Percentiles rank a stretch among this genome's conserved stretches.
Evolutionary conservation across 1,284 basidiomycete genomes (phyloP).

Genomic region (Sphaerobolus stellatus): DNA sequence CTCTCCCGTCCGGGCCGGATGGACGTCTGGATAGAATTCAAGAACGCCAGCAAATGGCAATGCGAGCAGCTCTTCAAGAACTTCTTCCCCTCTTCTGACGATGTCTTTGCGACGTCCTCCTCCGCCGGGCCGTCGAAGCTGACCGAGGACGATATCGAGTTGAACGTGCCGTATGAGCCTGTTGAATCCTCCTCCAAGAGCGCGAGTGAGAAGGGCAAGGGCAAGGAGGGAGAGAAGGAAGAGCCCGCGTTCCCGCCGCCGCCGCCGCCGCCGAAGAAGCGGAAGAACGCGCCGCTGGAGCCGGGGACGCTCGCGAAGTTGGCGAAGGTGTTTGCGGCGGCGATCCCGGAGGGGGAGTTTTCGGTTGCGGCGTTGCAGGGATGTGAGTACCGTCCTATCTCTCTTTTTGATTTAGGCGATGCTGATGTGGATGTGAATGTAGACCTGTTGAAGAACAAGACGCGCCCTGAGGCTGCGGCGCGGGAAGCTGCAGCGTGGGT

Average conservation of each 20-base stretch:
- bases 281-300: slow-evolving; percentile 58
- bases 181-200: slow-evolving; percentile 26
- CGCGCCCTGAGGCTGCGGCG: slow-evolving; percentile 69
- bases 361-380: slow-evolving; percentile 84
- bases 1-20: slow-evolving; percentile 83
- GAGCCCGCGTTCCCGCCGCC: slow-evolving; percentile 50
- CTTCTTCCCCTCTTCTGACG: slow-evolving; percentile 77
- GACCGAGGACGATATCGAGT: slow-evolving; percentile 34
- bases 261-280: slow-evolving; percentile 62
- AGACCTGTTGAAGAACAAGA: slow-evolving; percentile 81
- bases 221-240: slow-evolving; percentile 29
- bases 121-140: slow-evolving; percentile 14
- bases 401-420: neutral
- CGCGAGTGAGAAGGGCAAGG: slow-evolving; percentile 24
- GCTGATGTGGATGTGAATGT: slow-evolving; percentile 1
- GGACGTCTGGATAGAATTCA: slow-evolving; percentile 89
- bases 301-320: slow-evolving; percentile 57
- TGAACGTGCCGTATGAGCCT: slow-evolving; percentile 25
- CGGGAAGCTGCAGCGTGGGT: slow-evolving; percentile 68
- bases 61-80: slow-evolving; percentile 80
- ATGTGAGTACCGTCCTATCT: slow-evolving; percentile 51
- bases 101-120: slow-evolving; percentile 20
- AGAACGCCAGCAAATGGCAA: slow-evolving; percentile 78
- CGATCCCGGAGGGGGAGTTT: slow-evolving; percentile 77
- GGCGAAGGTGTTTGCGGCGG: slow-evolving; percentile 71